phyloP scores from a whole-genome alignment of 192 early-diverging fungal genomes.

The Piromyces finnis region DNA sequence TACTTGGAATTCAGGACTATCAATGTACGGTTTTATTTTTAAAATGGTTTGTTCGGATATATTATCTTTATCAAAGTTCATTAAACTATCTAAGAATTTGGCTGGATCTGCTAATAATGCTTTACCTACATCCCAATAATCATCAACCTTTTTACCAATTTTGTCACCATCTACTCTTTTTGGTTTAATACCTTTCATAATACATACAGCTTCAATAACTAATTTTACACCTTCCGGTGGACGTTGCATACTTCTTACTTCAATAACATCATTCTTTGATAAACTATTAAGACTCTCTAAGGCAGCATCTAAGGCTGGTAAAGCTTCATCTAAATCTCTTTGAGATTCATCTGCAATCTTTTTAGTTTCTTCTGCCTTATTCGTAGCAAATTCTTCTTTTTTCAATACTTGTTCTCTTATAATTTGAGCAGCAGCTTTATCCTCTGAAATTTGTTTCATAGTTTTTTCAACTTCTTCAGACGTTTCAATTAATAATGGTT shows the following conservation, averaged over 20 bases:
- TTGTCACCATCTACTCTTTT: slow-evolving; percentile 37
- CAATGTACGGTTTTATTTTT: slow-evolving; percentile 29
- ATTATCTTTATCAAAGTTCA: slow-evolving; percentile 37
- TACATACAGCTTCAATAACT: slow-evolving; percentile 41
- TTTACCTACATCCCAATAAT: slow-evolving; percentile 32
- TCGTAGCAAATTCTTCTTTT: slow-evolving; percentile 33
- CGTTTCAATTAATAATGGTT: slow-evolving; percentile 31
- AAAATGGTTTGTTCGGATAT: slow-evolving; percentile 33
- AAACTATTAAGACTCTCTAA: slow-evolving; percentile 32
- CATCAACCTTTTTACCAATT: slow-evolving; percentile 40
- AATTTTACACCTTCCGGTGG: slow-evolving; percentile 37
- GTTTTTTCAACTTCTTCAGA: slow-evolving; percentile 31
- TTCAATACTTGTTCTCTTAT: slow-evolving; percentile 27
- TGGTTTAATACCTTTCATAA: slow-evolving; percentile 44
- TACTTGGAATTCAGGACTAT: slow-evolving; percentile 39
- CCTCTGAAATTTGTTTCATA: slow-evolving; percentile 34
- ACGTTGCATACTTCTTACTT: slow-evolving; percentile 40
- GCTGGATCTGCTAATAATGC: slow-evolving; percentile 24
- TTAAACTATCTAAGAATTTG: slow-evolving; percentile 29
- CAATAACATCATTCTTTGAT: slow-evolving; percentile 32
- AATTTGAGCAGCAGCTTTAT: slow-evolving; percentile 26
- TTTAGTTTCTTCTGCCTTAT: slow-evolving; percentile 30
- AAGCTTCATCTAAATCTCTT: slow-evolving; percentile 34
- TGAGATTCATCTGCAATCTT: slow-evolving; percentile 39
- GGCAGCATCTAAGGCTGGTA: slow-evolving; percentile 35